These are phyloP conservation scores for Phoma sp. DNA, from an alignment of 2,329 filamentous ascomycete genomes.

Conservation along the genomic window DNA sequence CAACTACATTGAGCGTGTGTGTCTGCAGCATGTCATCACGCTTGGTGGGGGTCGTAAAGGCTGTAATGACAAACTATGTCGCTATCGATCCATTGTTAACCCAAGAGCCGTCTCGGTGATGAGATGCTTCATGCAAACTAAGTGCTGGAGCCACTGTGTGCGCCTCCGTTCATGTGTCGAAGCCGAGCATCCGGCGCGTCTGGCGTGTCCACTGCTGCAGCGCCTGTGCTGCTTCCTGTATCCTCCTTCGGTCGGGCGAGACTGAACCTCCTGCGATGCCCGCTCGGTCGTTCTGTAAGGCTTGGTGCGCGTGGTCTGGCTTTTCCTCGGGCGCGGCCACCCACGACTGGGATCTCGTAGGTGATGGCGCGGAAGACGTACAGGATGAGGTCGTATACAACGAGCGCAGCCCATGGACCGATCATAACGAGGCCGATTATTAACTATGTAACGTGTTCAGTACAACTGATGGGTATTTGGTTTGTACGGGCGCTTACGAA, in stretches of 20 bases:
- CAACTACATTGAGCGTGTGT: no score
- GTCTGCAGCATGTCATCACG: no score
- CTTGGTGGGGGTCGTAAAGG: no score
- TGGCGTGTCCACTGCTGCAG: slow-evolving; percentile 23
- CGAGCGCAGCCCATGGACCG: slow-evolving; percentile 65
- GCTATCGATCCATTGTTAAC: no score
- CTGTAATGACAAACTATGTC: no score
- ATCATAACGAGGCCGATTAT: slow-evolving; percentile 61
- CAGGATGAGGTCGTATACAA: slow-evolving; percentile 68
- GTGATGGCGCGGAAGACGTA: slow-evolving; percentile 65
- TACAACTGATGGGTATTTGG: background rate
- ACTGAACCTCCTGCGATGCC: slow-evolving; percentile 54
- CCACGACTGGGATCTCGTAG: slow-evolving; percentile 66
- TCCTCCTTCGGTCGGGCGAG: slow-evolving; percentile 41
- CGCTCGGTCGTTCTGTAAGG: slow-evolving; percentile 63
- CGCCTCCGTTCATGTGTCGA: slow-evolving; percentile 25
- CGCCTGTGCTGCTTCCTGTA: slow-evolving; percentile 29
- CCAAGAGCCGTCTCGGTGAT: no score
- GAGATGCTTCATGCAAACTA: no score
- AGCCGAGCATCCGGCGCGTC: slow-evolving; percentile 39
- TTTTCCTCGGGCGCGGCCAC: slow-evolving; percentile 66
- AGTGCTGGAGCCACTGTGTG: no score
- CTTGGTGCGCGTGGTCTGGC: slow-evolving; percentile 67
- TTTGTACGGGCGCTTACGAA: slow-evolving; percentile 59
- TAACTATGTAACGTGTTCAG: background rate